Evolutionary conservation across 2,329 filamentous ascomycete genomes (phyloP), one percentile per base, ranked within the genome.

Genomic region (Clonostachys solani): DNA sequence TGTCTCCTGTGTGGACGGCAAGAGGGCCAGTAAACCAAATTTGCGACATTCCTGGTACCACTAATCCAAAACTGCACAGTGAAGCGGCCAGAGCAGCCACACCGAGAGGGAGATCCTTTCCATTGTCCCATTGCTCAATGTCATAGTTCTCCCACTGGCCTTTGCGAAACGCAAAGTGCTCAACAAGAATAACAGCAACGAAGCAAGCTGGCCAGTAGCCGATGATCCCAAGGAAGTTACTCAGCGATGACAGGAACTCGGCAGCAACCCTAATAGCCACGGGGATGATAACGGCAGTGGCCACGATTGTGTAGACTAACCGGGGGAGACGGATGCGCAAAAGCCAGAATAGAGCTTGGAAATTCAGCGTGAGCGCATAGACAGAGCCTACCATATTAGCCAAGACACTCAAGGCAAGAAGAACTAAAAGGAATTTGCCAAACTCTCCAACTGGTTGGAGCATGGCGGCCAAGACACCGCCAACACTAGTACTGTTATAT

Each of bases 341-440:
- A 49, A 71, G 72, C 0, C 81, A 80, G 5, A 81, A 61, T 17
- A 85, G 63, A 53, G 82, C 80, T 62, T 85, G 81, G 61, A 84
- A 80, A 67, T 84, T 84, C 52, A 85, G 71, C 5, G 80, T 80
- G 53, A 84, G 74, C 55, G 77, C 75, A 66, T 85, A 85, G 62
- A 80, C 76, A 13, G 78, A 81, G 15, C 75, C 77, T 2, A 77
- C 69, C 12, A 81, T 68, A 60, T 84, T 84, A 18, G 79, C 81
- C 12, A 85, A 63, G 40, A 84, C 59, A 1, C 74, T 77, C 40
- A 83, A 67, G 5, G 77, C 72, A n/a, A 84, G 71, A 8, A 84
- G 58, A 3, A 84, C 80, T 2, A 80, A 73, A 16, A 84, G 64
- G 52, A 86, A 84, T 52, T 79, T 79, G 48, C 81, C 81, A 52